Base-by-base conservation (phyloP, 805 yeast species). In the Kuraishia molischiana region DNA sequence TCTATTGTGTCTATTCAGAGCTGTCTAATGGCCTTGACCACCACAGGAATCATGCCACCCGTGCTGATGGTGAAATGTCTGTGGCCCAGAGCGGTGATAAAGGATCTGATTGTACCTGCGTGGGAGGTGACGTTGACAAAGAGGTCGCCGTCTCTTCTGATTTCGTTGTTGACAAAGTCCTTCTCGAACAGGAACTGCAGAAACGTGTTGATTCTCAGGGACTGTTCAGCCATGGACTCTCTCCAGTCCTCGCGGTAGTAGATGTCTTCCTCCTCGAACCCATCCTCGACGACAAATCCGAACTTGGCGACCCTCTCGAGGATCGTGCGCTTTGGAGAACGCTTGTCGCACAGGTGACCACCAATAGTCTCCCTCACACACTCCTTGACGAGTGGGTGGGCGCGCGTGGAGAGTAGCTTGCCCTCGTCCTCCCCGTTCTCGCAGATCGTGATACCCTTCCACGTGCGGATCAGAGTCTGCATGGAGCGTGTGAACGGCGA, bases 401-500 rank as follows among this genome's bases (percentile, higher is more conserved):
- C 37, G 24, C 57, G 44, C n/a, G 28, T 31, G 2, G 45, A 36
- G 4, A 43, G 10, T 11, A 51, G 38, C 19, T 32, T 37, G 22
- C 31, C 40, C 42, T 14, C 17, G 8, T 11, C 31, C 24, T 32
- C 28, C 19, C 31, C 31, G 10, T 34, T 22, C 4, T 35, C 32
- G 24, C 21, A 19, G 15, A 35, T 18, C 11, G 26, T 20, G 5
- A 38, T 33, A n/a, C 29, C 40, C 19, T 29, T 34, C 40, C 40
- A 71, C 2, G 85, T 77, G 33, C 64, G 53, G 4, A 62, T 58
- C 43, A 71, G 60, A 0, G 86, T 79, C 46, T 68, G 67, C n/a
- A 72, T 59, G 18, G 83, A 72, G 47, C 86, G 63, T 34, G 79
- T 74, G 56, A 79, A 67, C 0, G 86, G 85, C 2, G 83, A 76